These are phyloP conservation scores for Penicillium nordicum DNA, from an alignment of 2,329 filamentous ascomycete species.

Conservation along the genomic window DNA sequence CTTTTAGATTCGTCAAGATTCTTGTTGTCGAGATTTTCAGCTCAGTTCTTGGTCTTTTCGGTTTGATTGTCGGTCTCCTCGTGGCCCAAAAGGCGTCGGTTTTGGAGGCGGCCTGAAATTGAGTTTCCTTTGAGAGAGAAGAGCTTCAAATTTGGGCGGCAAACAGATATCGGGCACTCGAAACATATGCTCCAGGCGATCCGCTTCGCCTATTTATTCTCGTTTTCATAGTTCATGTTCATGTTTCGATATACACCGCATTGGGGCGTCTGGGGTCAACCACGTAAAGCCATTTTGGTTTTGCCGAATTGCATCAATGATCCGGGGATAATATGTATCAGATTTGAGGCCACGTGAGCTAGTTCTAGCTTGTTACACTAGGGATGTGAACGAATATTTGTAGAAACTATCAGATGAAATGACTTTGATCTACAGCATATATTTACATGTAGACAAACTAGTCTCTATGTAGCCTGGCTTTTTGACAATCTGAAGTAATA, in stretches of 20 bases:
- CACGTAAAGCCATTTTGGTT: slow-evolving; percentile 27
- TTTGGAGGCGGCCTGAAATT: slow-evolving; percentile 49
- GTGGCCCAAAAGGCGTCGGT: slow-evolving; percentile 78
- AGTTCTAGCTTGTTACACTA: slow-evolving; percentile 7
- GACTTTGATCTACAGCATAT: too few species aligned
- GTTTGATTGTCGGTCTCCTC: slow-evolving; percentile 88
- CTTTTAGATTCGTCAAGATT: slow-evolving; percentile 87
- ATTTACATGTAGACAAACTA: not conserved
- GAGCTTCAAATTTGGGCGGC: slow-evolving; percentile 16
- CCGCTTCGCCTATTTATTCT: slow-evolving; percentile 16
- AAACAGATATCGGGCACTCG: slow-evolving; percentile 8
- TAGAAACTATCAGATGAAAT: slow-evolving; percentile 17
- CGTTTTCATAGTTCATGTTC: slow-evolving; percentile 21
- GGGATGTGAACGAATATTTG: slow-evolving; percentile 23
- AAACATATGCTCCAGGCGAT: slow-evolving; percentile 15
- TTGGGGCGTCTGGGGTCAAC: slow-evolving; percentile 39
- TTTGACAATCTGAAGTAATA: not conserved
- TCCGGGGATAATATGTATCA: slow-evolving; percentile 22
- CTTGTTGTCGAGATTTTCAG: slow-evolving; percentile 99
- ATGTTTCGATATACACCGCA: slow-evolving; percentile 36
- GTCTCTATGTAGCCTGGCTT: not conserved
- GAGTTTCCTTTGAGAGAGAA: slow-evolving; percentile 5
- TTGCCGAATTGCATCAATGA: slow-evolving; percentile 28
- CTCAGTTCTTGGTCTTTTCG: slow-evolving; percentile 93
- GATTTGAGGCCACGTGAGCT: not conserved